Percentiles rank a stretch among this genome's conserved stretches.
Conservation (phyloP, 164 flowering plant species). For the Amborella trichopoda region DNA sequence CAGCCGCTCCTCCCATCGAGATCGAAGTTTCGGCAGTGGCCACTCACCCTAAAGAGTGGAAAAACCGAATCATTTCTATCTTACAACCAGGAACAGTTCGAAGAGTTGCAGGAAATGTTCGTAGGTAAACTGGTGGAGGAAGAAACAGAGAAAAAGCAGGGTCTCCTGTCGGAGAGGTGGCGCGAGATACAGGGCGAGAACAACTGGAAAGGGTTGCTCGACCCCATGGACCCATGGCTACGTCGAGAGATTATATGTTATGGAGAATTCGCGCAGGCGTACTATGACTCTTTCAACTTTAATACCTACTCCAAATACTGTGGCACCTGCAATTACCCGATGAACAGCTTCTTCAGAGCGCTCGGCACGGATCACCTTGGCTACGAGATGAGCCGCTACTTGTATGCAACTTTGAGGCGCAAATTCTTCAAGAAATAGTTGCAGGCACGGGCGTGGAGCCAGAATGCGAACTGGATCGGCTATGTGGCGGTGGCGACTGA, state of each 20-base stretch:
- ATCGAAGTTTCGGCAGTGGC: no score
- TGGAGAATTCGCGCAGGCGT: conserved; percentile 79
- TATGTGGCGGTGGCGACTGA: conserved; percentile 73
- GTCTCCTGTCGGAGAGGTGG: conserved; percentile 43
- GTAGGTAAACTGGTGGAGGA: no score
- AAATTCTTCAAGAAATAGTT: conserved; percentile 54
- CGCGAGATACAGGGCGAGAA: conserved; percentile 50
- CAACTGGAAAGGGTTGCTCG: conserved; percentile 62
- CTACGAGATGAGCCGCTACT: conserved; percentile 49
- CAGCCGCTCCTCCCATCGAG: no score
- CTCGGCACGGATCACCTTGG: conserved; percentile 29
- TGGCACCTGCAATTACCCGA: conserved; percentile 42
- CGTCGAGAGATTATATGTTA: conserved; percentile 60
- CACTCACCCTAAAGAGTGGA: no score
- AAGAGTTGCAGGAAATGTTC: no score
- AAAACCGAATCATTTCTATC: no score
- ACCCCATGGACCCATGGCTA: conserved; percentile 54
- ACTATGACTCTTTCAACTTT: conserved; percentile 71
- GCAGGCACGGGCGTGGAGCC: conserved; percentile 55
- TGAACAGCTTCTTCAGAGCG: conserved; percentile 25
- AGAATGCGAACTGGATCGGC: conserved; percentile 80
- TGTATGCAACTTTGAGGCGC: conserved; percentile 66
- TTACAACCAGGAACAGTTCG: no score
- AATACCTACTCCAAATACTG: conserved; percentile 60
- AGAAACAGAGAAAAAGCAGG: no score